Conservation (phyloP, 1,284 basidiomycete genomes). For the Malassezia equina region DNA sequence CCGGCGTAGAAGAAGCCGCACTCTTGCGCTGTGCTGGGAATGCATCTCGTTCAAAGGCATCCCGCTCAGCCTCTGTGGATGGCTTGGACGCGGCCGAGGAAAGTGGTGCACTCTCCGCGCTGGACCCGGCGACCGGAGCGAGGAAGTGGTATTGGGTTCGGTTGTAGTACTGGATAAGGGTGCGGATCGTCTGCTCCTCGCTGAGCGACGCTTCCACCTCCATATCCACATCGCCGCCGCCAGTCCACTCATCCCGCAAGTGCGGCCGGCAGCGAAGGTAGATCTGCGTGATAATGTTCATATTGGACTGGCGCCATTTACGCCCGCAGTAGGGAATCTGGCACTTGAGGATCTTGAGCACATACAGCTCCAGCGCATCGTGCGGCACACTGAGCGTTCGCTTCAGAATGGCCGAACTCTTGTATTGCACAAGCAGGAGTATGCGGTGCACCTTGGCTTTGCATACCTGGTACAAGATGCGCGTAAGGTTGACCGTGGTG, state of each 20-base stretch:
- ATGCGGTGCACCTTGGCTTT: slow-evolving; percentile 90
- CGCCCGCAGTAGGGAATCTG: slow-evolving; percentile 97
- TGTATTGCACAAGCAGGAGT: slow-evolving; percentile 92
- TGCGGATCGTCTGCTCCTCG: slow-evolving; percentile 89
- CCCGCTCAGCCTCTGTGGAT: not conserved
- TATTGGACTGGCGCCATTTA: slow-evolving; percentile 99
- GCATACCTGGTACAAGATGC: slow-evolving; percentile 93
- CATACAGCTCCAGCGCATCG: slow-evolving; percentile 83
- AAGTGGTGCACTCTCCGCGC: slow-evolving; percentile 33
- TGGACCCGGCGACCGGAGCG: slow-evolving; percentile 18
- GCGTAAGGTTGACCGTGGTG: slow-evolving; percentile 92
- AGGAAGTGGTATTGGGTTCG: slow-evolving; percentile 27
- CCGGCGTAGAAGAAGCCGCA: slow-evolving; percentile 29
- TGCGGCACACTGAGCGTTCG: slow-evolving; percentile 86
- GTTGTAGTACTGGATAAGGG: slow-evolving; percentile 79
- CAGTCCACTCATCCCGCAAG: slow-evolving; percentile 92
- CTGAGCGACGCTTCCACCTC: slow-evolving; percentile 64
- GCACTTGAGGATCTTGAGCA: slow-evolving; percentile 96
- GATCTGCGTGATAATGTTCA: slow-evolving; percentile 98
- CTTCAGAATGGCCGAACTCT: slow-evolving; percentile 79
- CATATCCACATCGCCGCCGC: slow-evolving; percentile 82
- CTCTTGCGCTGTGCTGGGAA: slow-evolving; percentile 51
- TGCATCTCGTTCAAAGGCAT: slow-evolving; percentile 50
- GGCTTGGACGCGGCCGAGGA: not conserved
- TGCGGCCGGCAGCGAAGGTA: slow-evolving; percentile 95